Evolutionary conservation across 1,284 basidiomycete species (phyloP), one percentile per base, ranked within the genome.

Genomic region (Anthracocystis walkeri): DNA sequence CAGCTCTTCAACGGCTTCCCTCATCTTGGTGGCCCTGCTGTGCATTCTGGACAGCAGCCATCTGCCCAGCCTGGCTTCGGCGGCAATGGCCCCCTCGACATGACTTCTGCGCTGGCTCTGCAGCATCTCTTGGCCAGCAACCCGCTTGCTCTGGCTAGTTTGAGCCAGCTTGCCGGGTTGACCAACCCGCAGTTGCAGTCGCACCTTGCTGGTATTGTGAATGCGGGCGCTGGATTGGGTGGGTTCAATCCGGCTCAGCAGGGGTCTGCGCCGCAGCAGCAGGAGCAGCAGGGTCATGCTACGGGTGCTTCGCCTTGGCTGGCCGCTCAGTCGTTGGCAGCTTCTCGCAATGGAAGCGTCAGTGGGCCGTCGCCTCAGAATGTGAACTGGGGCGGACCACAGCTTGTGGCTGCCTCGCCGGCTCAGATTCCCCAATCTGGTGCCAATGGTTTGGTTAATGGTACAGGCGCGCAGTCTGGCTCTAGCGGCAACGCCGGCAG

Each of bases 91-190:
- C 58, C 68, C 21, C 61, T 77, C 48, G 82, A 84, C 58, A 71
- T 84, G 60, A 80, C 80, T 7, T 82, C 80, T 7, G 79, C 80
- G 21, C 64, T 84, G n/a, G 82, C 82, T n/a, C 61, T 84, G 21
- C 82, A 84, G 64, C 81, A 84, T 54, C 69, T 84, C 12, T 62
- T 84, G 16, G 67, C 77, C 38, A 75, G 72, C 66, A 84, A 82
- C 31, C 82, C 82, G 10, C 57, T 80, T 18, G 81, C 79, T 7
- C 70, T 77, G 8, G 75, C 75, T n/a, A 73, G 75, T 27, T 20
- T 77, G 25, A 72, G 69, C 38, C 75, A 77, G 35, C 58, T 77
- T 11, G 75, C 75, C 10, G 75, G 75, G 21, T 57, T 77, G 42
- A 73, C 65, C 31, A 77, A 77, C 45, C 75, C 75, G 10, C 75